Conservation (phyloP, 2,329 filamentous ascomycete genomes). For the Pseudohalonectria lignicola region DNA sequence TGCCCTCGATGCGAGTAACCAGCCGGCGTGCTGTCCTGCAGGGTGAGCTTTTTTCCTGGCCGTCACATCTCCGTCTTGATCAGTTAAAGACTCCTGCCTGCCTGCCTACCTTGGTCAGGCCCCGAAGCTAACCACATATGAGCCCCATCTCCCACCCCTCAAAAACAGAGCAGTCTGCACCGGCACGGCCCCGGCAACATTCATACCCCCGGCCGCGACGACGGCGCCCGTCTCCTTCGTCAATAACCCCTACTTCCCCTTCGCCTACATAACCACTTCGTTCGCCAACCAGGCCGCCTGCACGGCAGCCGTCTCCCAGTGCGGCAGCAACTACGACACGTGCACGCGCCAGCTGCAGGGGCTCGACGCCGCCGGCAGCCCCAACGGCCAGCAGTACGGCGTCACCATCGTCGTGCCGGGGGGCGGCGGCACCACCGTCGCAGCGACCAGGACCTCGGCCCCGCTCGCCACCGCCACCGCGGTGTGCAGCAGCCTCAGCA, state of each 20-base stretch:
- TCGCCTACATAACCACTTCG: slow-evolving; percentile 42
- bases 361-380: slow-evolving; percentile 16
- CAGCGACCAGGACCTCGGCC: slow-evolving; percentile 19
- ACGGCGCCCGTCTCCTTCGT: slow-evolving; percentile 37
- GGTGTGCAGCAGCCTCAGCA: slow-evolving; percentile 30
- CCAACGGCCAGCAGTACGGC: slow-evolving; percentile 24
- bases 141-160: too few relatives aligned
- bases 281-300: slow-evolving; percentile 41
- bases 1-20: slow-evolving; percentile 33
- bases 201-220: slow-evolving; percentile 21
- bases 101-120: too few relatives aligned
- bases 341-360: slow-evolving; percentile 39
- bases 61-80: too few relatives aligned
- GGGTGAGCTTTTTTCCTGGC: slow-evolving; percentile 33
- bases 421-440: slow-evolving; percentile 21
- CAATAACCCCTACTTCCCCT: slow-evolving; percentile 46
- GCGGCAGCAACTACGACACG: slow-evolving; percentile 39
- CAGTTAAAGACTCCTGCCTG: too few relatives aligned
- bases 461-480: slow-evolving; percentile 34
- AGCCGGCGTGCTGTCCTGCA: slow-evolving; percentile 42
- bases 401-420: slow-evolving; percentile 47
- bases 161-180: slow-evolving; percentile 45
- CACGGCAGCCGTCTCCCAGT: slow-evolving; percentile 37
- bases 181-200: slow-evolving; percentile 34
- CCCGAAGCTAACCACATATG: too few relatives aligned